Conservation (phyloP, 768 basidiomycete genomes). For the Kwoniella newhampshirensis region DNA sequence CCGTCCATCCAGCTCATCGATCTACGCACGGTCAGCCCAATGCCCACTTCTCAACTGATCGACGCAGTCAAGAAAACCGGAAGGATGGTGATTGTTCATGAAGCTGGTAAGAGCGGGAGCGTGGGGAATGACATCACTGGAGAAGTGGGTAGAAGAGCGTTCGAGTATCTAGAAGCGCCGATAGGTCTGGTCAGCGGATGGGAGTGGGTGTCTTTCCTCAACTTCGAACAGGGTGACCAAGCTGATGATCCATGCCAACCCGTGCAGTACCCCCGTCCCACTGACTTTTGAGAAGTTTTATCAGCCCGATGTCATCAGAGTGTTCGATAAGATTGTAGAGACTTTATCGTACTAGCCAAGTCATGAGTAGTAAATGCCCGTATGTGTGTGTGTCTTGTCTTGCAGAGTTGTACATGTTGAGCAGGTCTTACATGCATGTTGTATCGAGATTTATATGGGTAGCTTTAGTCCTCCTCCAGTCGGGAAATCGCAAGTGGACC, state of each 20-base stretch:
- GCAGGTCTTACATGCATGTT: no score
- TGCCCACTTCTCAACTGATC: slow-evolving; percentile 76
- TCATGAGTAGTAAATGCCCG: no score
- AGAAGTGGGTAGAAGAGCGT: slow-evolving; percentile 82
- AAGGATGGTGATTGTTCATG: slow-evolving; percentile 83
- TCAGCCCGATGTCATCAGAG: slow-evolving; percentile 79
- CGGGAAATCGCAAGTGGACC: no score
- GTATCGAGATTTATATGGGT: no score
- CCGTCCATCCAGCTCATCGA: slow-evolving; percentile 77
- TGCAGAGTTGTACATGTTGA: no score
- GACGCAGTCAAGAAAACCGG: slow-evolving; percentile 84
- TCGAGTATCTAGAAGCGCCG: slow-evolving; percentile 82
- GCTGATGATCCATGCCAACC: slow-evolving; percentile 1
- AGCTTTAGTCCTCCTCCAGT: no score
- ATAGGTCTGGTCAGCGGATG: slow-evolving; percentile 83
- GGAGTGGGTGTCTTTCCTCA: slow-evolving; percentile 69
- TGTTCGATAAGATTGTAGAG: slow-evolving; percentile 79
- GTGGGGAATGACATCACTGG: slow-evolving; percentile 91
- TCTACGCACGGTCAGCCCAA: slow-evolving; percentile 81
- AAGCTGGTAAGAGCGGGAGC: slow-evolving; percentile 82
- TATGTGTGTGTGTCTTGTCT: no score
- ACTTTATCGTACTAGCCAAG: slow-evolving; percentile 62
- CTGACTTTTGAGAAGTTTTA: slow-evolving; percentile 89
- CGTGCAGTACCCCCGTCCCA: slow-evolving; percentile 71
- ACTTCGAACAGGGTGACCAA: not conserved